phyloP scores from a whole-genome alignment of 305 asterid genomes.

The Coffea humblotiana region DNA sequence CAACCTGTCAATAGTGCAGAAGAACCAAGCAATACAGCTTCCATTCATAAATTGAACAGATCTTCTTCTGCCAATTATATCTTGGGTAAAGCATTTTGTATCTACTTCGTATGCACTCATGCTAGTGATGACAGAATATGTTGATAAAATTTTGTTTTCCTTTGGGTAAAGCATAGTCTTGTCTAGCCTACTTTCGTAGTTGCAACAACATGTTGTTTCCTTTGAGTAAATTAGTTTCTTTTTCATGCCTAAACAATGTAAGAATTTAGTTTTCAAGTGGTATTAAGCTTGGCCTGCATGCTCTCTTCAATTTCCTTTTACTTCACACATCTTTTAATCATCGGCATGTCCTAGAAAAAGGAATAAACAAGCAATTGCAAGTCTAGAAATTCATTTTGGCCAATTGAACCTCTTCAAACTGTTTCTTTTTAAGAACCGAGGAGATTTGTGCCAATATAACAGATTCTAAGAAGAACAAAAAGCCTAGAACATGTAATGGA shows the following conservation, averaged over 20 bases:
- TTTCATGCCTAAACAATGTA: no score
- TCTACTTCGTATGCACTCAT: not conserved
- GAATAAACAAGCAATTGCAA: no score
- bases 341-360: no score
- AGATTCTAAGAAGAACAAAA: no score
- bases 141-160: not conserved
- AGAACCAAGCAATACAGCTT: not conserved
- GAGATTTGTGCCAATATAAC: no score
- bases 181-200: not conserved
- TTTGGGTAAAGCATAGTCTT: not conserved
- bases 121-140: not conserved
- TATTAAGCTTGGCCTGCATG: not conserved
- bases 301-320: not conserved
- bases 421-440: no score
- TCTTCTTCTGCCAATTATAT: not conserved
- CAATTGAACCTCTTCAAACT: no score
- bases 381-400: no score
- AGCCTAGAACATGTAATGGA: no score
- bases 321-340: no score
- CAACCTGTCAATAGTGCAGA: not conserved
- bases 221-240: no score
- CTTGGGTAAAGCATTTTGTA: not conserved
- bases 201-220: not conserved
- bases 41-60: not conserved
- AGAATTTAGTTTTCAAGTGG: not conserved